Evolutionary conservation across 306 rosid species (phyloP).

Genomic region (Fagus sylvatica): DNA sequence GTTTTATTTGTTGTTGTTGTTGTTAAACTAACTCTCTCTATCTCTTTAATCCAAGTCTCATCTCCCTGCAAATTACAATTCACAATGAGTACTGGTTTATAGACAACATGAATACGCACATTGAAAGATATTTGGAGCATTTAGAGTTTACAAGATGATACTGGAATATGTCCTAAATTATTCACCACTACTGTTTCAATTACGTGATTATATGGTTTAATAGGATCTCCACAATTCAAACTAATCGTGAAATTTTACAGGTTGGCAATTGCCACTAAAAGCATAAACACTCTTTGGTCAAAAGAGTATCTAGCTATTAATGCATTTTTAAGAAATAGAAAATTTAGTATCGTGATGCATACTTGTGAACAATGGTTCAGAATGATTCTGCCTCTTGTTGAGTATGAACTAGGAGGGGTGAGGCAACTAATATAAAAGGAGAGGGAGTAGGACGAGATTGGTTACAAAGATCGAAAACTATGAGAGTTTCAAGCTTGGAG

Average conservation of each 20-base stretch:
- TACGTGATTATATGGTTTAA: not conserved
- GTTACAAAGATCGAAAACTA: not conserved
- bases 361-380: constrained; percentile 5
- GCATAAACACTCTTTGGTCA: not conserved
- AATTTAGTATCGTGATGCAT: not conserved
- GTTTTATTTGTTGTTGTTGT: constrained; percentile 11
- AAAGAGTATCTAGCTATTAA: not conserved
- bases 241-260: not conserved
- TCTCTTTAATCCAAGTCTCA: constrained; percentile 15
- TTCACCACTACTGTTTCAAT: not conserved
- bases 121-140: not conserved
- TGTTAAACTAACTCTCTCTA: constrained; percentile 3
- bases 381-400: not conserved
- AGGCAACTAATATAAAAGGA: too few relatives aligned
- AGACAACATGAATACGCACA: not conserved
- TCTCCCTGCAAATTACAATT: not conserved
- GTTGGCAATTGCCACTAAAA: not conserved
- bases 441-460: not conserved
- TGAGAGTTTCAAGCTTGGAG: not conserved
- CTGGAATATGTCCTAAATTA: not conserved
- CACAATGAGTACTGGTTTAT: not conserved
- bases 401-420: not conserved
- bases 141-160: not conserved
- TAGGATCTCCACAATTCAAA: not conserved
- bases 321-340: not conserved